These are phyloP conservation scores for Plasmodium malariae DNA, from an alignment of 169 alveolate species.

Conservation along the genomic window DNA sequence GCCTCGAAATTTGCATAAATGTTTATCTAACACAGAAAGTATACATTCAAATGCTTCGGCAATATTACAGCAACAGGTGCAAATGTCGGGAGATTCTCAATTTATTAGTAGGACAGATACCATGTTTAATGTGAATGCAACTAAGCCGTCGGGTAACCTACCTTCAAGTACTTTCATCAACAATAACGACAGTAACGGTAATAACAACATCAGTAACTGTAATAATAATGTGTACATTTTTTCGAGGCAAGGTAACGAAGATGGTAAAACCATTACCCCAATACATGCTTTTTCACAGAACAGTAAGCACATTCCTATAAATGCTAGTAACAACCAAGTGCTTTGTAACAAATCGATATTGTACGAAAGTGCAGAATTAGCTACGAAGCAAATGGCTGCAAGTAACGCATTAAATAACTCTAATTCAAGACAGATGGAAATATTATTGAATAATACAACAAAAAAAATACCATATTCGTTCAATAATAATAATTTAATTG, in stretches of 20 bases:
- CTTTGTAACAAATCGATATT: constrained; percentile 14
- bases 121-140: not conserved
- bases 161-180: not conserved
- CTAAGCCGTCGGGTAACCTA: not conserved
- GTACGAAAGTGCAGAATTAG: constrained; percentile 19
- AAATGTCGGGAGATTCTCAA: not conserved
- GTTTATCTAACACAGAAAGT: constrained; percentile 15
- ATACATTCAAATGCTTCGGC: constrained; percentile 28
- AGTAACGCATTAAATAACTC: not conserved
- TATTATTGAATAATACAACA: constrained; percentile 19
- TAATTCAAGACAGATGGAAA: constrained; percentile 22
- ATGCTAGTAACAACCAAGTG: not conserved
- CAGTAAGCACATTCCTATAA: constrained; percentile 27
- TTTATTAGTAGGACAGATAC: constrained; percentile 11
- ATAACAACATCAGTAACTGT: not conserved
- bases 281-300: constrained; percentile 14
- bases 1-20: constrained; percentile 28
- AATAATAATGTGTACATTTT: not conserved
- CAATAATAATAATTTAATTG: constrained; percentile 19
- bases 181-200: not conserved
- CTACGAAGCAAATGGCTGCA: constrained; percentile 5
- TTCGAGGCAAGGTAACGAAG: constrained; percentile 20
- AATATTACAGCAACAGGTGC: constrained; percentile 17
- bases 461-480: constrained; percentile 24
- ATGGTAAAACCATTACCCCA: constrained; percentile 22